phyloP scores from a whole-genome alignment of 2,329 filamentous ascomycete species.

The Chlorencoelia australis region DNA sequence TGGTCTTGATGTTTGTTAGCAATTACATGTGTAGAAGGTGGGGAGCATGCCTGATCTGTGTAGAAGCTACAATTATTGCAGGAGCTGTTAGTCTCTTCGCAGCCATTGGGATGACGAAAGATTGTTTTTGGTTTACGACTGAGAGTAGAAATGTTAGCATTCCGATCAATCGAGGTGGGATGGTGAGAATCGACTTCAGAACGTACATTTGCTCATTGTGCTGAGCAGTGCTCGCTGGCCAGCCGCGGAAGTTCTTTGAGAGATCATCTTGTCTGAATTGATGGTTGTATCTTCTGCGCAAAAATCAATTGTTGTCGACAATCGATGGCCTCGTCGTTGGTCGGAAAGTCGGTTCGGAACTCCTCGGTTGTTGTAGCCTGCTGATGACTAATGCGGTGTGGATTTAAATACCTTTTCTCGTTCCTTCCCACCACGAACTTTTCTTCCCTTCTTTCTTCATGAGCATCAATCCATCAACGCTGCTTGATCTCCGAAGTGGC shows the following conservation, averaged over 20 bases:
- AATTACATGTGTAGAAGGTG: not conserved
- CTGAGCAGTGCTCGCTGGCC: slow-evolving; percentile 35
- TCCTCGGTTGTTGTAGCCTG: slow-evolving; percentile 16
- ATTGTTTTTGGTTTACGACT: slow-evolving; percentile 36
- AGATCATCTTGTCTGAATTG: slow-evolving; percentile 30
- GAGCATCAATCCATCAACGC: slow-evolving; percentile 27
- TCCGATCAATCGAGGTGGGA: slow-evolving; percentile 6
- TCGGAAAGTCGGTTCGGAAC: slow-evolving; percentile 13
- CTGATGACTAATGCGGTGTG: not conserved
- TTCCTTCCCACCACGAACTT: slow-evolving; percentile 11
- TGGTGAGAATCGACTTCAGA: slow-evolving; percentile 3
- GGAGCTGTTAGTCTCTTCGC: slow-evolving; percentile 32
- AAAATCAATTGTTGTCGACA: slow-evolving; percentile 1
- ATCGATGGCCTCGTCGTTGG: slow-evolving; percentile 19
- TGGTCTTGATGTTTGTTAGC: slow-evolving; percentile 29
- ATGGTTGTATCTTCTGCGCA: slow-evolving; percentile 2
- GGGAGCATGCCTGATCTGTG: slow-evolving; percentile 37
- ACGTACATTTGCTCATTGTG: slow-evolving; percentile 32
- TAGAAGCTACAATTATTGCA: slow-evolving; percentile 31
- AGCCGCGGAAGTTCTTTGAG: slow-evolving; percentile 33
- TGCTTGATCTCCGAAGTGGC: slow-evolving; percentile 23
- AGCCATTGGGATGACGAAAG: slow-evolving; percentile 29
- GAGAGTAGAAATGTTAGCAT: slow-evolving; percentile 9
- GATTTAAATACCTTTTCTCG: slow-evolving; percentile 6
- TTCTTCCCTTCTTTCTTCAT: slow-evolving; percentile 15